phyloP scores from a whole-genome alignment of 2,329 filamentous ascomycete species.

The Ascochyta viciae-villosae region DNA sequence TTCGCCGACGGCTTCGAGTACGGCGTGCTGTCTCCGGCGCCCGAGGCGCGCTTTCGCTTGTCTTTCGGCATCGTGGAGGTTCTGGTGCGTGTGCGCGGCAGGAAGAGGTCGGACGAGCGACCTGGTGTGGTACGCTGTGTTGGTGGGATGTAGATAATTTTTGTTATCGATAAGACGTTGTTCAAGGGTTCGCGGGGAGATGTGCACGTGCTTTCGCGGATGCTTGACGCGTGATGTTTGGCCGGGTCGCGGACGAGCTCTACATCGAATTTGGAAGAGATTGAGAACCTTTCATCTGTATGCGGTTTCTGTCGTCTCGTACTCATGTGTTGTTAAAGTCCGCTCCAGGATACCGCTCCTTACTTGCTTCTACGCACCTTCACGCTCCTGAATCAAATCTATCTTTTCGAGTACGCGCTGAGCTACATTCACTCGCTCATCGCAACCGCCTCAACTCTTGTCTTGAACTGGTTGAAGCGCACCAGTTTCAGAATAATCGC shows the following conservation, averaged over 20 bases:
- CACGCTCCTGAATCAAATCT: not conserved
- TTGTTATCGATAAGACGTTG: slow-evolving; percentile 30
- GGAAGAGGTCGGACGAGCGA: not conserved
- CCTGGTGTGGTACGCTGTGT: slow-evolving; percentile 2
- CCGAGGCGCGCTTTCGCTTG: slow-evolving; percentile 46
- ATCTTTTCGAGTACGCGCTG: slow-evolving; percentile 2
- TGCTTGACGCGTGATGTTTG: slow-evolving; percentile 11
- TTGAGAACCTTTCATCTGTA: not conserved
- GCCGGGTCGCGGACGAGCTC: not conserved
- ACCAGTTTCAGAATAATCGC: too few species aligned
- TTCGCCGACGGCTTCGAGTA: slow-evolving; percentile 57
- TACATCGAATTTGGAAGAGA: not conserved
- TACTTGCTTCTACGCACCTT: not conserved
- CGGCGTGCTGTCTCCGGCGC: slow-evolving; percentile 48
- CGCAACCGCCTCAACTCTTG: not conserved
- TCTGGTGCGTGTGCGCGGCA: slow-evolving; percentile 1
- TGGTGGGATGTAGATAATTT: slow-evolving; percentile 26
- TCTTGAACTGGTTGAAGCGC: too few species aligned
- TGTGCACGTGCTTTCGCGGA: slow-evolving; percentile 29
- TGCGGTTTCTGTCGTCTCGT: not conserved
- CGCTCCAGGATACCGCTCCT: not conserved
- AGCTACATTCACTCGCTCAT: not conserved
- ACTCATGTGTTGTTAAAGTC: not conserved
- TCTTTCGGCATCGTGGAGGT: slow-evolving; percentile 55
- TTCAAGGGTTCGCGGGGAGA: slow-evolving; percentile 14